Evolutionary conservation across 352 stramenopile species (phyloP), one percentile per base, ranked within the genome.

Genomic region (Peronospora farinosa): DNA sequence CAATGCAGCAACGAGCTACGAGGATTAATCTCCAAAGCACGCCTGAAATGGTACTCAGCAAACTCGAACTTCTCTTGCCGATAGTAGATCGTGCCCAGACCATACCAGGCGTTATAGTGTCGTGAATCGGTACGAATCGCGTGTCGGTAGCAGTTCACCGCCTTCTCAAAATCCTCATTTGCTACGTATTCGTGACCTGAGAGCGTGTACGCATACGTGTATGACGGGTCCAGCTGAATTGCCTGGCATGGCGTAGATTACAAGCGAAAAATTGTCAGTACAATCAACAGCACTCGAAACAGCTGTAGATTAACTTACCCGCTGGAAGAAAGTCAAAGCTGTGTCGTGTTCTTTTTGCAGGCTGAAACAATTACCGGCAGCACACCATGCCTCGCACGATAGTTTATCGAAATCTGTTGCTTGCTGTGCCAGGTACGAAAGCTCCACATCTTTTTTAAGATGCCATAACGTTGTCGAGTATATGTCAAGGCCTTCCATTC

Each of bases 101-200:
- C 88, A 43, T 95, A 96, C 88, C 88, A 97, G 0, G 85, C 89
- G 45, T 96, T 96, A 69, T 97, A 97, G 52, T 97, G 88, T 10
- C 92, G 76, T 13, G 91, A 74, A 65, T 98, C 86, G 1, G 84
- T 84, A 21, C 88, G 78, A 46, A 99, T 96, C 5, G 95, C 95
- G 59, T 97, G 86, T 13, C 95, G 79, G 50, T 97, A 99, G 57
- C 92, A 98, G 40, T 85, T 91, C 40, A 97, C 88, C 0, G 95
- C 96, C 61, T 98, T 98, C 23, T 98, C 94, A 74, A 98, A 98
- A 67, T 98, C 93, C 74, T 99, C 96, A 65, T 98, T 98, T 5
- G 88, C 78, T 28, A 98, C 88, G 61, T 98, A 98, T 53, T 99
- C 96, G 74, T 99, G 96, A 5, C 95, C 96, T 12, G 84, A 97